Conservation (phyloP, 2,329 filamentous ascomycete genomes). For the Xylaria hypoxylon region DNA sequence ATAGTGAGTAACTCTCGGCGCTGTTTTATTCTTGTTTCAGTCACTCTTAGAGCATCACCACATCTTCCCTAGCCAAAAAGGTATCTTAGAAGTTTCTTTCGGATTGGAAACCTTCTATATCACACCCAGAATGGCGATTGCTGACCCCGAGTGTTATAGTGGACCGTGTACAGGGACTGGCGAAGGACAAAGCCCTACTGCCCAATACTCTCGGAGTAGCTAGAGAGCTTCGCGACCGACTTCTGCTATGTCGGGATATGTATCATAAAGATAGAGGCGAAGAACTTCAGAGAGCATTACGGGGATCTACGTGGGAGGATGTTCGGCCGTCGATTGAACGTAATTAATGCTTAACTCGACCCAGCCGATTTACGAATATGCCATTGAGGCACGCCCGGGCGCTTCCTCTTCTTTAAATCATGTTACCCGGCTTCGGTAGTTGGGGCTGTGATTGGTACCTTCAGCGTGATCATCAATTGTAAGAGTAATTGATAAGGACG, state of each 20-base stretch:
- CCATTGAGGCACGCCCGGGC: neutral
- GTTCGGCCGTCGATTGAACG: constrained; percentile 2
- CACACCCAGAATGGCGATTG: no score
- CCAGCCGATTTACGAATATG: neutral
- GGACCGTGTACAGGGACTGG: neutral
- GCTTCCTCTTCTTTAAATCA: neutral
- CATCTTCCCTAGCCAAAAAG: no score
- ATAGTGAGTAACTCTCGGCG: neutral
- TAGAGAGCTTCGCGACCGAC: constrained; percentile 11
- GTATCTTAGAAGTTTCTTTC: no score
- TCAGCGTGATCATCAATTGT: neutral
- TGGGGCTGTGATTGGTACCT: neutral
- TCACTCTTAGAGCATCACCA: no score
- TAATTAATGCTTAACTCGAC: neutral
- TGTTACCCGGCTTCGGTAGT: neutral
- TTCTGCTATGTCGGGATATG: neutral
- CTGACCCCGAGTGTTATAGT: neutral
- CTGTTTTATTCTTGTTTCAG: no score
- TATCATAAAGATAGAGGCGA: neutral
- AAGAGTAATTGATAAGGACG: neutral
- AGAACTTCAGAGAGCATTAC: neutral
- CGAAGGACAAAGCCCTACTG: neutral
- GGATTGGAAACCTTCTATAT: no score
- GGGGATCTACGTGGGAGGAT: neutral
- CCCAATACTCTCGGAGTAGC: constrained; percentile 12